Percentiles rank a stretch among this genome's conserved stretches.
These are phyloP conservation scores for Aegilops longissima DNA, from an alignment of 176 grass and related monocot genomes.

Conservation along the genomic window DNA sequence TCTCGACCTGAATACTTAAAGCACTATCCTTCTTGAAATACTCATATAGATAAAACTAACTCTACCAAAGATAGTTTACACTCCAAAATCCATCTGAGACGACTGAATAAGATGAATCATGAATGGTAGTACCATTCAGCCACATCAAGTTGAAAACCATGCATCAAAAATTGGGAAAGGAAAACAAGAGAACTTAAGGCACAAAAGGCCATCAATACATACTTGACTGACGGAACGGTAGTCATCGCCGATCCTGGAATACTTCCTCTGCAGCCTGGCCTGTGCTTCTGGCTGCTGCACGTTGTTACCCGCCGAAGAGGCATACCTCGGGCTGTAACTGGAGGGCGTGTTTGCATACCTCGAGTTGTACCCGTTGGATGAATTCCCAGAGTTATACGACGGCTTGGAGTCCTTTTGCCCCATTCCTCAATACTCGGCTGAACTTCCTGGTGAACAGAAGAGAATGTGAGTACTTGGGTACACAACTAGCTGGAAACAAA, in stretches of 20 bases:
- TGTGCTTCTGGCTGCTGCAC: constrained; percentile 55
- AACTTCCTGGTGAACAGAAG: background rate
- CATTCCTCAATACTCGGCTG: constrained; percentile 31
- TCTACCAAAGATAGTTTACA: background rate
- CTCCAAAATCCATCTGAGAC: constrained; percentile 5
- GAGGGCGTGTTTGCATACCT: constrained; percentile 49
- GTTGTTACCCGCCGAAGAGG: constrained; percentile 35
- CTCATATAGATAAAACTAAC: background rate
- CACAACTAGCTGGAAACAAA: background rate
- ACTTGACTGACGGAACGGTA: constrained; percentile 80
- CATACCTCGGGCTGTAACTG: constrained; percentile 46
- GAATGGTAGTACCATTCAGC: background rate
- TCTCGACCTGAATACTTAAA: background rate
- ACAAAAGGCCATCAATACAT: background rate
- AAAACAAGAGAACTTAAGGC: background rate
- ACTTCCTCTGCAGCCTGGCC: constrained; percentile 59
- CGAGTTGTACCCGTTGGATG: constrained; percentile 40
- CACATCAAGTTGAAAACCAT: background rate
- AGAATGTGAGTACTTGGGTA: background rate
- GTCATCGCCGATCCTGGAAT: constrained; percentile 78
- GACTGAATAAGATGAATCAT: constrained; percentile 9
- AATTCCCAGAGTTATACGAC: constrained; percentile 24
- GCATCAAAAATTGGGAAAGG: background rate
- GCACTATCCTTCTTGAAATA: background rate
- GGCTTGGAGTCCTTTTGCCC: constrained; percentile 55